Conservation (phyloP, 1,139 yeast genomes). For the Diutina mesorugosa region DNA sequence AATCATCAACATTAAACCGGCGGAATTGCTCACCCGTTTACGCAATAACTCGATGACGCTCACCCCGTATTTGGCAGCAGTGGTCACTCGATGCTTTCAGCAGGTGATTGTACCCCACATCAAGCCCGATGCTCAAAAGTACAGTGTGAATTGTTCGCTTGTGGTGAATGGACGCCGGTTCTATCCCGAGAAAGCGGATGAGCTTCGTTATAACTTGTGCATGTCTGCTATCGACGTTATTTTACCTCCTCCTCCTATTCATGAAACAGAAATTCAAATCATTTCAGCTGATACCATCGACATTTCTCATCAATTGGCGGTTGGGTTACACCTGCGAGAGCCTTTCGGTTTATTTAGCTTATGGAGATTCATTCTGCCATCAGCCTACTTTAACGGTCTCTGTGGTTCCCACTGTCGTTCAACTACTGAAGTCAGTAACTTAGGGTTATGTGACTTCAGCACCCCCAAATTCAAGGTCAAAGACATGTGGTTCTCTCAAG, state of each 20-base stretch:
- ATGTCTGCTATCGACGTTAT: not conserved
- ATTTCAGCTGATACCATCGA: not conserved
- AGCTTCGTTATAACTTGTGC: not conserved
- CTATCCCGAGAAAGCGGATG: not conserved
- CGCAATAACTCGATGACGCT: not conserved
- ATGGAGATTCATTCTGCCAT: not conserved
- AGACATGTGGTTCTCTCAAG: constrained; percentile 1
- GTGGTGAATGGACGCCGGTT: constrained; percentile 1
- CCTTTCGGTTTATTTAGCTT: not conserved
- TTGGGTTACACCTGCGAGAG: not conserved
- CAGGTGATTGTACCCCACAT: not conserved
- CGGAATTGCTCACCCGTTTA: not conserved
- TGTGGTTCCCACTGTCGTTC: not conserved
- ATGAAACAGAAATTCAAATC: not conserved
- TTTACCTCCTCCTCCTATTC: not conserved
- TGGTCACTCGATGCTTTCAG: not conserved
- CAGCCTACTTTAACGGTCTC: not conserved
- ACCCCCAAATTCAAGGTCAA: not conserved
- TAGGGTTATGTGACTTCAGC: not conserved
- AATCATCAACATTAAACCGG: not conserved
- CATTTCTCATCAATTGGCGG: not conserved
- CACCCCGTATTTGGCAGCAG: not conserved
- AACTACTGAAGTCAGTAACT: not conserved
- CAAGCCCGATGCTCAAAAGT: not conserved
- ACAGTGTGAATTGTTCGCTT: not conserved